Evolutionary conservation across 2,329 filamentous ascomycete species (phyloP).

Genomic region (Xylariomycetidae sp.): DNA sequence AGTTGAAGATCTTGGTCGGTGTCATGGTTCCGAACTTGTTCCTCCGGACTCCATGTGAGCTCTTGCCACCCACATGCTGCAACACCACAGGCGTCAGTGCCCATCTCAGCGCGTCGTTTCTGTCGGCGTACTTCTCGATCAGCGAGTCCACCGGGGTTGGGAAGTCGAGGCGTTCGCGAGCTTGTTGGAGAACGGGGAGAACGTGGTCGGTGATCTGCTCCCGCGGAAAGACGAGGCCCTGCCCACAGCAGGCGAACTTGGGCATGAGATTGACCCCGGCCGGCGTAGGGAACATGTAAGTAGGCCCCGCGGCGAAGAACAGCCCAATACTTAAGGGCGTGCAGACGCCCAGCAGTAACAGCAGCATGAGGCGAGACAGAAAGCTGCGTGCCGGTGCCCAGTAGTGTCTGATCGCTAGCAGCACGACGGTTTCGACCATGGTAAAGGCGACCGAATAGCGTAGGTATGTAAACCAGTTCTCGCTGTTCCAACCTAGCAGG

Average conservation of each 20-base stretch:
- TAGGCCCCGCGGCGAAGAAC: constrained; percentile 19
- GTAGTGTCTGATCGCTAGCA: background rate
- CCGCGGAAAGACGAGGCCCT: constrained; percentile 22
- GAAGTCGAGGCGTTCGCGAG: constrained; percentile 7
- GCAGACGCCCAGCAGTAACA: constrained; percentile 14
- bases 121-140: constrained; percentile 19
- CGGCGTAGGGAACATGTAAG: constrained; percentile 14
- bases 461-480: constrained; percentile 19
- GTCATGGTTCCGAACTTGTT: constrained; percentile 9
- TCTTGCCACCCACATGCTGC: constrained; percentile 23
- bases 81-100: constrained; percentile 23
- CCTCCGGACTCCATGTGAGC: constrained; percentile 16
- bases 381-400: constrained; percentile 8
- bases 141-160: constrained; percentile 22
- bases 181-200: constrained; percentile 15
- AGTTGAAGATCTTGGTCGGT: constrained; percentile 14
- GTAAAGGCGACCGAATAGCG: constrained; percentile 5
- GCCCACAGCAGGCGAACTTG: constrained; percentile 20
- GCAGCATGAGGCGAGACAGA: constrained; percentile 7
- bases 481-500: constrained; percentile 23
- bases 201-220: constrained; percentile 13
- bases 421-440: background rate
- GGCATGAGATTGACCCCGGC: constrained; percentile 19
- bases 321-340: constrained; percentile 18
- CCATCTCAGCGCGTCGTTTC: constrained; percentile 14